phyloP scores from a whole-genome alignment of 2,329 filamentous ascomycete genomes.

The Alternaria novae-zelandiae region DNA sequence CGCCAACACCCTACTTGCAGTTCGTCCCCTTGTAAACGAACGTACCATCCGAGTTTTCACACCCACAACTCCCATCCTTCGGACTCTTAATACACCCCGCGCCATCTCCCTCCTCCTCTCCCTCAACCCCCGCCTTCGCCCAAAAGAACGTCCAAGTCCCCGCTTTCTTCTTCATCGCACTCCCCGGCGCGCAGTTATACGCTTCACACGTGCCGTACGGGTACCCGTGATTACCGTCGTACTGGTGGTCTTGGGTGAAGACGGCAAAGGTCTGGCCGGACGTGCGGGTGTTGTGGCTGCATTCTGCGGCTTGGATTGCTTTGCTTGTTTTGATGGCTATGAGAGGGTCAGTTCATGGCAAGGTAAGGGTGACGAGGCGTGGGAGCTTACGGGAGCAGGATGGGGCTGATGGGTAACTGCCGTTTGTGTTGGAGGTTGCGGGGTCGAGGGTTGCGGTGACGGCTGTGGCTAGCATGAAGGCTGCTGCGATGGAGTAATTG shows the following conservation, averaged over 20 bases:
- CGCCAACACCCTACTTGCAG: too few species aligned
- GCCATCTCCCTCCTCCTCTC: conserved; percentile 26
- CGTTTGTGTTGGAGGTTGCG: conserved; percentile 47
- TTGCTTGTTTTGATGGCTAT: conserved; percentile 40
- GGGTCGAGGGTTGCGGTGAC: conserved; percentile 47
- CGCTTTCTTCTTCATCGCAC: conserved; percentile 15
- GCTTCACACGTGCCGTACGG: conserved; percentile 56
- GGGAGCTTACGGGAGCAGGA: conserved; percentile 30
- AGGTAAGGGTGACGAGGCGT: background rate
- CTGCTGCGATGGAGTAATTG: conserved; percentile 5
- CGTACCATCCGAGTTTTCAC: conserved; percentile 32
- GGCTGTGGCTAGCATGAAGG: conserved; percentile 17
- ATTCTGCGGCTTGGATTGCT: conserved; percentile 53
- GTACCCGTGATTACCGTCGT: conserved; percentile 52
- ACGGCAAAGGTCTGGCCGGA: conserved; percentile 50
- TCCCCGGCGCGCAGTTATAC: conserved; percentile 30
- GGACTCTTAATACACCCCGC: conserved; percentile 39
- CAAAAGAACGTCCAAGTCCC: conserved; percentile 36
- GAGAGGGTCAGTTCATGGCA: background rate
- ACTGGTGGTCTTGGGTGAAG: conserved; percentile 55
- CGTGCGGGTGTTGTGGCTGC: conserved; percentile 50
- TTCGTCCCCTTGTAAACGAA: conserved; percentile 26
- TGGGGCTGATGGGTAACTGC: conserved; percentile 34
- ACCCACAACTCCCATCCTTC: conserved; percentile 29
- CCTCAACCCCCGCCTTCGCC: conserved; percentile 25